Conservation (phyloP, 257 asterid genomes). For the Asclepias syriaca region DNA sequence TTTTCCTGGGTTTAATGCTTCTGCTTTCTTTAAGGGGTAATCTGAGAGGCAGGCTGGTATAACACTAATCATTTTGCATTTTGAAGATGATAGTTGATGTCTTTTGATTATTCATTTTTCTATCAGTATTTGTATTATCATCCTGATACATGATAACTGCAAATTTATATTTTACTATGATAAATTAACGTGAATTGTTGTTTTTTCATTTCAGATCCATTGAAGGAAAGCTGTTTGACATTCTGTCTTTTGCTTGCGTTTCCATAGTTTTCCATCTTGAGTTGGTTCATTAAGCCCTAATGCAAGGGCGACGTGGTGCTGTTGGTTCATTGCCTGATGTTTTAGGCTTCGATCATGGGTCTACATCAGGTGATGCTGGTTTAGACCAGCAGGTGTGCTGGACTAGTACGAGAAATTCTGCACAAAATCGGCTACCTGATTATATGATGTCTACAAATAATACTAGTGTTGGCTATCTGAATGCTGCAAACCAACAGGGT, state of each 20-base stretch:
- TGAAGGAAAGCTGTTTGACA: constrained; percentile 23
- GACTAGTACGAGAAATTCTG: constrained; percentile 50
- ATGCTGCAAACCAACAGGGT: constrained; percentile 37
- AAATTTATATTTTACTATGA: neutral
- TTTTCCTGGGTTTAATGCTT: constrained; percentile 1
- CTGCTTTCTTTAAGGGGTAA: neutral
- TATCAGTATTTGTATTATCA: neutral
- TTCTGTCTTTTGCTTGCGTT: constrained; percentile 13
- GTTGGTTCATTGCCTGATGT: constrained; percentile 63
- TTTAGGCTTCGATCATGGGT: constrained; percentile 57
- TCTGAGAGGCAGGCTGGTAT: neutral
- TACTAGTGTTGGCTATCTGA: constrained; percentile 29
- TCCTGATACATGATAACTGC: neutral
- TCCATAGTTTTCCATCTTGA: constrained; percentile 14
- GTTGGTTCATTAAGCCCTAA: constrained; percentile 34
- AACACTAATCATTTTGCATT: neutral
- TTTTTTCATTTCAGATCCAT: constrained; percentile 43
- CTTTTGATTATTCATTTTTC: neutral
- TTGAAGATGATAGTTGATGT: neutral
- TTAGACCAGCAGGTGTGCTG: constrained; percentile 66
- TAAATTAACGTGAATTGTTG: constrained; percentile 9
- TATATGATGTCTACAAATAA: constrained; percentile 42
- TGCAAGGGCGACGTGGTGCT: constrained; percentile 82
- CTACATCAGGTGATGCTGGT: constrained; percentile 50
- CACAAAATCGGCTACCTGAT: constrained; percentile 43